A percentile compares a stretch with the other conserved stretches of the same genome.
These are phyloP conservation scores for Arthrobotrys megalospora DNA, from an alignment of 2,329 filamentous ascomycete species.

Conservation along the genomic window DNA sequence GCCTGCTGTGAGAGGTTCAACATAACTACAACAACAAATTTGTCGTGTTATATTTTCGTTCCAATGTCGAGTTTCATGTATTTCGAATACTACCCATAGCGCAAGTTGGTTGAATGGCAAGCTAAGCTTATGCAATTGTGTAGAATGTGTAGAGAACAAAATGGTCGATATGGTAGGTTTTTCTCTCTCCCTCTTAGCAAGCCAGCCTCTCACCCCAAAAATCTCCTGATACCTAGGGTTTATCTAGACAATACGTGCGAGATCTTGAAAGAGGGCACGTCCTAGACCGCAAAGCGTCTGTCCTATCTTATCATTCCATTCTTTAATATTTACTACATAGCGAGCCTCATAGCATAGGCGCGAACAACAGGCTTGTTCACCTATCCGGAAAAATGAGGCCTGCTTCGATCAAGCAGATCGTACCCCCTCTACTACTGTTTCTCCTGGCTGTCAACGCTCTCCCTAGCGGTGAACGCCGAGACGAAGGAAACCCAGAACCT, in stretches of 20 bases:
- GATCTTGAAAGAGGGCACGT: no score
- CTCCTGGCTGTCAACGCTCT: slow-evolving; percentile 18
- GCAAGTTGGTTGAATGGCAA: not conserved
- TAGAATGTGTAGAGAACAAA: slow-evolving; percentile 5
- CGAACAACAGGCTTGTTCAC: not conserved
- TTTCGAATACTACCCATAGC: not conserved
- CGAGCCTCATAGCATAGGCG: not conserved
- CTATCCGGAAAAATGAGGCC: slow-evolving; percentile 24
- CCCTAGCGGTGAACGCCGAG: slow-evolving; percentile 29
- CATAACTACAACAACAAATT: not conserved
- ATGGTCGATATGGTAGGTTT: not conserved
- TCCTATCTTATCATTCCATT: not conserved
- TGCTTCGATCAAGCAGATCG: slow-evolving; percentile 10
- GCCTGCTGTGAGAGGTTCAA: not conserved
- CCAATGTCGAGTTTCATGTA: slow-evolving; percentile 23
- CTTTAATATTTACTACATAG: not conserved
- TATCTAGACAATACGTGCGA: not conserved
- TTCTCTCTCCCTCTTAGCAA: not conserved
- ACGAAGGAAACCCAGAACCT: not conserved
- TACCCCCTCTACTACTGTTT: slow-evolving; percentile 16
- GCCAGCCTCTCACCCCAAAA: not conserved
- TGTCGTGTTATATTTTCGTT: slow-evolving; percentile 1
- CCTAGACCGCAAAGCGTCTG: no score
- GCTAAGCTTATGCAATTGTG: not conserved
- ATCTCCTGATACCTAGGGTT: not conserved